Percentiles rank a stretch among this genome's conserved stretches.
Evolutionary conservation across 2,329 filamentous ascomycete genomes (phyloP).

Genomic region (Fusarium oxysporum): DNA sequence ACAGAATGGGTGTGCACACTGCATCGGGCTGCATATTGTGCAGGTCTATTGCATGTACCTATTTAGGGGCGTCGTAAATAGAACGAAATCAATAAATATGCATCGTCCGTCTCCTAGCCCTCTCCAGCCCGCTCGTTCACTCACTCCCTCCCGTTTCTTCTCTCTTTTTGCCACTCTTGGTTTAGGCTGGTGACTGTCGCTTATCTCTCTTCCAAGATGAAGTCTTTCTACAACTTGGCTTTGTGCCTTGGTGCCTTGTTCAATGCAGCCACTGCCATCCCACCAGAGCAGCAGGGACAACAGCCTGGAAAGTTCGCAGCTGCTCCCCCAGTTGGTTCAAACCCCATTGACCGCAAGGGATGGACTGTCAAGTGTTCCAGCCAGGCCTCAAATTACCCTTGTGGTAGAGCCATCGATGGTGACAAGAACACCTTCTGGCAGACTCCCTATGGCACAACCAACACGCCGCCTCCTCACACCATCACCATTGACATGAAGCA

Average conservation of each 20-base stretch:
- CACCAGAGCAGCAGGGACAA: slow-evolving; percentile 10
- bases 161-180: slow-evolving; percentile 8
- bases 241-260: slow-evolving; percentile 19
- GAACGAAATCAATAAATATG: slow-evolving; percentile 26
- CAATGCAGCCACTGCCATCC: slow-evolving; percentile 6
- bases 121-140: slow-evolving; percentile 4
- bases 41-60: slow-evolving; percentile 1
- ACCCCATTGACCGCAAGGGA: slow-evolving; percentile 28
- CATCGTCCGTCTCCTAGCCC: not conserved
- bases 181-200: not conserved
- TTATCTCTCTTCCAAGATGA: slow-evolving; percentile 1
- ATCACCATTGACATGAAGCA: slow-evolving; percentile 34
- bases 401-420: slow-evolving; percentile 31
- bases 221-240: slow-evolving; percentile 5
- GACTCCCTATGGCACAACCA: slow-evolving; percentile 28
- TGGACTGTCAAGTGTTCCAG: slow-evolving; percentile 38
- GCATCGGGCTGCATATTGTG: slow-evolving; percentile 10
- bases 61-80: slow-evolving; percentile 1
- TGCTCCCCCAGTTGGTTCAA: slow-evolving; percentile 27
- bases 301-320: slow-evolving; percentile 26
- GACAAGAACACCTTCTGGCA: slow-evolving; percentile 33
- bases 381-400: slow-evolving; percentile 18
- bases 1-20: slow-evolving; percentile 2
- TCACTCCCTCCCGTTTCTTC: not conserved
- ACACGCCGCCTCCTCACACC: slow-evolving; percentile 25